A percentile compares a stretch with the other conserved stretches of the same genome.
Conservation (phyloP, 306 rosid genomes). For the Cyamopsis tetragonoloba region DNA sequence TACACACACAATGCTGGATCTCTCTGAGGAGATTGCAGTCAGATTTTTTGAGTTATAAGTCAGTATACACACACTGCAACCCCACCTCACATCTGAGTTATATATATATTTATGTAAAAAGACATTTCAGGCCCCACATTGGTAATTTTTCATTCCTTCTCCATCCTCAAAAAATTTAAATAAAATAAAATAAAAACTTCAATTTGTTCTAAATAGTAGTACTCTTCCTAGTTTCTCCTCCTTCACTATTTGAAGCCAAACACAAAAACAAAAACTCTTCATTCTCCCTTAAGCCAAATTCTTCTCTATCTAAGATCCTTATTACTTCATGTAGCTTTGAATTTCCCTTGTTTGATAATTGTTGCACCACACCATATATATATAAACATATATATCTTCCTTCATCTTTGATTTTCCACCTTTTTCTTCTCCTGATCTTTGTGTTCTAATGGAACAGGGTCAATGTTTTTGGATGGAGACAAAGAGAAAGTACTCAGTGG, state of each 20-base stretch:
- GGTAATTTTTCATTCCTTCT: constrained; percentile 34
- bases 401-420: not conserved
- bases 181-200: too few relatives aligned
- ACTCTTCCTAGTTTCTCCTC: constrained; percentile 30
- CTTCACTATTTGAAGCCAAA: constrained; percentile 45
- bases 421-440: constrained; percentile 1
- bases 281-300: constrained; percentile 27
- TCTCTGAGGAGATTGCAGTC: constrained; percentile 56
- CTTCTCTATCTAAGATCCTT: constrained; percentile 11
- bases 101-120: too few relatives aligned
- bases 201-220: too few relatives aligned
- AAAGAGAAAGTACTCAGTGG: constrained; percentile 50
- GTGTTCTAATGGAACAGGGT: constrained; percentile 56
- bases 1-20: constrained; percentile 41
- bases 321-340: constrained; percentile 23
- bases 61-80: constrained; percentile 34
- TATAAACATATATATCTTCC: too few relatives aligned
- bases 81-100: constrained; percentile 33
- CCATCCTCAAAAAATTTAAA: too few relatives aligned
- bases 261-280: constrained; percentile 29
- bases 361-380: too few relatives aligned
- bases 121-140: constrained; percentile 45
- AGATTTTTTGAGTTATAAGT: constrained; percentile 54
- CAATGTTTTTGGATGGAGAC: constrained; percentile 59
- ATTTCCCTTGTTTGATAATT: constrained; percentile 9